A percentile compares a stretch with the other conserved stretches of the same genome.
phyloP scores from a whole-genome alignment of 192 early-diverging fungal genomes.

The Coemansia sp. region DNA sequence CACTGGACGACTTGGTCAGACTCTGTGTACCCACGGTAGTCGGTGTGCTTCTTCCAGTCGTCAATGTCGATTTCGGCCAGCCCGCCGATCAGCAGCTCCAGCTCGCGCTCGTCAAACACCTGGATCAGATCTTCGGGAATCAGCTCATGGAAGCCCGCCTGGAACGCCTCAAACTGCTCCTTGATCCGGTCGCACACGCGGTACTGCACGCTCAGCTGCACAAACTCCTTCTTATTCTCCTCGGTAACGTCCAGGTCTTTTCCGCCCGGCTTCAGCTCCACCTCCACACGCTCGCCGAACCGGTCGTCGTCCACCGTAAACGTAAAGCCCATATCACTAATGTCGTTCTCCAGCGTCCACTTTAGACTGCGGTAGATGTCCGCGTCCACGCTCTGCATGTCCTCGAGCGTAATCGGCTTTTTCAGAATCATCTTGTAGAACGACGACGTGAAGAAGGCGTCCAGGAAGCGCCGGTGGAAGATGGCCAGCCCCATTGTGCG shows the following conservation, averaged over 20 bases:
- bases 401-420: slow-evolving; percentile 83
- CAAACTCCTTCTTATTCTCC: slow-evolving; percentile 95
- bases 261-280: slow-evolving; percentile 88
- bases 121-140: slow-evolving; percentile 93
- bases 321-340: slow-evolving; percentile 79
- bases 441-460: slow-evolving; percentile 92
- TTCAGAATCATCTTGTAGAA: slow-evolving; percentile 97
- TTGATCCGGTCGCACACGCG: slow-evolving; percentile 86
- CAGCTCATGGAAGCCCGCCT: slow-evolving; percentile 91
- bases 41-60: slow-evolving; percentile 99
- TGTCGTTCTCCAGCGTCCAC: slow-evolving; percentile 95
- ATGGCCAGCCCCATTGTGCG: slow-evolving; percentile 94
- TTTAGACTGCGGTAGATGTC: slow-evolving; percentile 86
- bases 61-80: slow-evolving; percentile 95
- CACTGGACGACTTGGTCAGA: slow-evolving; percentile 91
- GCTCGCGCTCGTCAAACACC: slow-evolving; percentile 97
- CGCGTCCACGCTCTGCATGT: slow-evolving; percentile 95
- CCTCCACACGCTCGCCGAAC: slow-evolving; percentile 84
- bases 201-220: slow-evolving; percentile 87
- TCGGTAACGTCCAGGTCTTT: slow-evolving; percentile 92
- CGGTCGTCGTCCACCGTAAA: slow-evolving; percentile 94
- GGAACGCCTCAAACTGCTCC: slow-evolving; percentile 95
- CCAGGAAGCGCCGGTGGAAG: slow-evolving; percentile 96
- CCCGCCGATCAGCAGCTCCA: slow-evolving; percentile 96
- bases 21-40: slow-evolving; percentile 97